These are phyloP conservation scores for Triticum aestivum DNA, from an alignment of 176 grass and related monocot genomes.

Conservation along the genomic window DNA sequence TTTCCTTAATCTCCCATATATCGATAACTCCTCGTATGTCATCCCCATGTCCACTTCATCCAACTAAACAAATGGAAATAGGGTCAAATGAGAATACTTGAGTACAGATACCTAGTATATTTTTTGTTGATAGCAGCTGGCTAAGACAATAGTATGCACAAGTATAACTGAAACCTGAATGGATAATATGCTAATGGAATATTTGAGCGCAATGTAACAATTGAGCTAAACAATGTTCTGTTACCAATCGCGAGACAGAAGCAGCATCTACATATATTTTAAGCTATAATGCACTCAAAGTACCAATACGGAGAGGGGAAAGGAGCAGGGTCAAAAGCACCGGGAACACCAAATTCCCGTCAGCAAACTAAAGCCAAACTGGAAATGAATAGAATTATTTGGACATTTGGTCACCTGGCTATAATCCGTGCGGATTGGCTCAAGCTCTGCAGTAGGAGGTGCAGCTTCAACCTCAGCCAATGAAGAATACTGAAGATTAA, in stretches of 20 bases:
- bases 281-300: neutral
- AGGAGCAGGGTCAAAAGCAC: neutral
- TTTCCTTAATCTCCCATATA: slow-evolving; percentile 94
- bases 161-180: neutral
- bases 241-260: neutral
- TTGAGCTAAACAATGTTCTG: neutral
- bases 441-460: slow-evolving; percentile 95
- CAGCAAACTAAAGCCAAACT: neutral
- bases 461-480: slow-evolving; percentile 94
- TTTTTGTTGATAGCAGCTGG: neutral
- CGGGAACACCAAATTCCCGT: neutral
- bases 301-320: neutral
- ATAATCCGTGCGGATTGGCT: slow-evolving; percentile 83
- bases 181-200: neutral
- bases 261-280: neutral
- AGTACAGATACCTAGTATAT: neutral
- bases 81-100: slow-evolving; percentile 18
- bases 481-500: slow-evolving; percentile 88
- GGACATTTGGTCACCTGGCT: slow-evolving; percentile 54
- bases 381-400: neutral
- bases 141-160: slow-evolving; percentile 2
- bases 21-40: slow-evolving; percentile 94
- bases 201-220: neutral
- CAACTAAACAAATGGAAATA: slow-evolving; percentile 56
- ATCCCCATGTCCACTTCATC: slow-evolving; percentile 99